A percentile compares a stretch with the other conserved stretches of the same genome.
These are phyloP conservation scores for Rhizopus sp. DNA, from an alignment of 371 early-diverging fungal genomes.

Conservation along the genomic window DNA sequence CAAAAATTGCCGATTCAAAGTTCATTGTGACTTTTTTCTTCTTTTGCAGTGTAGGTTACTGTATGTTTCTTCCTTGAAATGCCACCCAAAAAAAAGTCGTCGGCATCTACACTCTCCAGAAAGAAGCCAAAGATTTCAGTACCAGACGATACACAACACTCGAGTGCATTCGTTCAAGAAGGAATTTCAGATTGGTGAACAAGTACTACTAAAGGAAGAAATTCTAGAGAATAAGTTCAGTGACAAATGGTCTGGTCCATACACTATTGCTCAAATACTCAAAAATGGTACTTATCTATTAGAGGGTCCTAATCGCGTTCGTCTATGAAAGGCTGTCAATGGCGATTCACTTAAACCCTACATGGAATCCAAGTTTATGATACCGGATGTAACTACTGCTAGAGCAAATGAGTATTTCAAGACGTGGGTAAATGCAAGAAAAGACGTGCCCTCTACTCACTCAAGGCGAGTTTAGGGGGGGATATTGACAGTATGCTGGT, in stretches of 20 bases:
- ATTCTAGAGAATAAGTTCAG: constrained; percentile 2
- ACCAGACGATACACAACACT: constrained; percentile 19
- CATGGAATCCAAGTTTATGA: background rate
- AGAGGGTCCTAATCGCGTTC: background rate
- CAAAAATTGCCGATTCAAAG: too few relatives aligned
- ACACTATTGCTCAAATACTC: background rate
- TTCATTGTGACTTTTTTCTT: too few relatives aligned
- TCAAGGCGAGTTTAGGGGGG: background rate
- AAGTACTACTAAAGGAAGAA: constrained; percentile 15
- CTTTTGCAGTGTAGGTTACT: too few relatives aligned
- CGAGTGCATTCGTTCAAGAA: too few relatives aligned
- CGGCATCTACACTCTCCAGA: constrained; percentile 13
- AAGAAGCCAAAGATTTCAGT: constrained; percentile 11
- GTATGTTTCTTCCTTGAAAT: constrained; percentile 5
- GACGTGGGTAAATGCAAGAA: background rate
- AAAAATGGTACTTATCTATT: constrained; percentile 6
- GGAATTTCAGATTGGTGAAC: constrained; percentile 13
- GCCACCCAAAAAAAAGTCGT: constrained; percentile 10
- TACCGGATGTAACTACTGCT: background rate
- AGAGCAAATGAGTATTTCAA: constrained; percentile 1
- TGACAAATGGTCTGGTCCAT: constrained; percentile 14
- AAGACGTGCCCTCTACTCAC: background rate
- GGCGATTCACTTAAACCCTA: background rate
- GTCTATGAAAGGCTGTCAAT: background rate
- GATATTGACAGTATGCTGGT: background rate